phyloP scores from a whole-genome alignment of 1,139 yeast species.

The Geotrichum australiense region DNA sequence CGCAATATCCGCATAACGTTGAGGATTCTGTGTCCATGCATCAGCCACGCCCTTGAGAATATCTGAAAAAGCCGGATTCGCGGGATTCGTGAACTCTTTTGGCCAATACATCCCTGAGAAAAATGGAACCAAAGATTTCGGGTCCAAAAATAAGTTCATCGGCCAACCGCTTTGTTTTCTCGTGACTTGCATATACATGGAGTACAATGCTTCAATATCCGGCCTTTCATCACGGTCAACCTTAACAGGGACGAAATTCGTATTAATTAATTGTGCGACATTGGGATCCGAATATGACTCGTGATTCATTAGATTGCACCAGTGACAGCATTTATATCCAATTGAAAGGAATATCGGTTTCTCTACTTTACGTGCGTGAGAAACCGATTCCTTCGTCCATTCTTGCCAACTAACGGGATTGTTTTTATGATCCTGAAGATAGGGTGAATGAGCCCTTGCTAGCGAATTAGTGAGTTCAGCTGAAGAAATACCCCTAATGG shows the following conservation, averaged over 20 bases:
- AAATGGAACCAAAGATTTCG: conserved; percentile 33
- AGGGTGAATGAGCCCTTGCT: conserved; percentile 27
- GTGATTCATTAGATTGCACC: conserved; percentile 38
- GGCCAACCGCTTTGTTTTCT: conserved; percentile 41
- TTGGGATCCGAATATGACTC: conserved; percentile 31
- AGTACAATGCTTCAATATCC: conserved; percentile 36
- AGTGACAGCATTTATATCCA: conserved; percentile 37
- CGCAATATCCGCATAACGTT: conserved; percentile 27
- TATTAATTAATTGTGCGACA: conserved; percentile 32
- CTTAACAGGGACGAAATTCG: conserved; percentile 33
- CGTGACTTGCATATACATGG: conserved; percentile 36
- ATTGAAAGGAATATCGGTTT: conserved; percentile 35
- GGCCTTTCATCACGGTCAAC: conserved; percentile 38
- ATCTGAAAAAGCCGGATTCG: conserved; percentile 15
- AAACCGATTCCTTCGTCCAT: conserved; percentile 33
- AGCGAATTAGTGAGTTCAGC: conserved; percentile 25
- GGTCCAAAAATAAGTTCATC: conserved; percentile 35
- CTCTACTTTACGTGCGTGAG: conserved; percentile 29
- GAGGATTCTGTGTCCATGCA: conserved; percentile 29
- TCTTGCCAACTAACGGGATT: conserved; percentile 35
- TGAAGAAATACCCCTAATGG: no score
- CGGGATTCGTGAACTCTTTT: conserved; percentile 20
- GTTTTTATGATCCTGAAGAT: conserved; percentile 25
- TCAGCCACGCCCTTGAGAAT: conserved; percentile 28
- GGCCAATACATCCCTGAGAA: conserved; percentile 39